Evolutionary conservation across 225 moss, liverwort and hornwort species (phyloP), one percentile per base, ranked within the genome.

Genomic region (Ulota crispa): DNA sequence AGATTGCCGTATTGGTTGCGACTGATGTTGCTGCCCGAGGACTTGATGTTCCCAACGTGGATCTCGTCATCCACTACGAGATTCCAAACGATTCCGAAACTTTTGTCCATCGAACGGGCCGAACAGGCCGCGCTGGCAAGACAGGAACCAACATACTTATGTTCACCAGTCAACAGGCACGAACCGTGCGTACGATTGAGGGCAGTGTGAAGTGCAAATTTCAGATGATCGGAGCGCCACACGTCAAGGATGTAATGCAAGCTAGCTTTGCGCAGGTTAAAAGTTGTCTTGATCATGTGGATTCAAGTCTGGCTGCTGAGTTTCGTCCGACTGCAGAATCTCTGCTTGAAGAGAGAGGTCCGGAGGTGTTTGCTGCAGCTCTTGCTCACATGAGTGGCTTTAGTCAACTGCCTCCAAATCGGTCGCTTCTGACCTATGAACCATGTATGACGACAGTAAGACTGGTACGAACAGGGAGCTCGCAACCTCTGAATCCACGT

Each of bases 1-100:
- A 87, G 77, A 94, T 96, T 68, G 80, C 93, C 9, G 96, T 99
- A n/a, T 88, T 99, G 68, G 96, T 99, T 47, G 98, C 96, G 54
- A 99, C 98, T 30, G 98, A 99, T 71, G 94, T 99, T n/a, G 98
- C 98, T 57, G 90, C 98, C 1, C 90, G 98, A 41, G 98, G 98
- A 70, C 87, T 99, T 13, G 98, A 96, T 54, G 95, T 99, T 66
- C 98, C 98, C 16, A 93, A 96, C 63, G 96, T 99, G 26, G 98
- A 99, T 83, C 89, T 96, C 77, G 7, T 97, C 27, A 94, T 99
- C 32, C 96, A 99, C 53, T 99, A 90, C 66, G 98, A 99, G 81
- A 94, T 93, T 73, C 98, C 98, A 2, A 92, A 93, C 64, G 96
- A 99, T 53, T 83, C 98, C 37, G 96, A 99, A 74, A 96, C 96